phyloP scores from a whole-genome alignment of 768 basidiomycete species.

The Candolleomyces eurysporus region DNA sequence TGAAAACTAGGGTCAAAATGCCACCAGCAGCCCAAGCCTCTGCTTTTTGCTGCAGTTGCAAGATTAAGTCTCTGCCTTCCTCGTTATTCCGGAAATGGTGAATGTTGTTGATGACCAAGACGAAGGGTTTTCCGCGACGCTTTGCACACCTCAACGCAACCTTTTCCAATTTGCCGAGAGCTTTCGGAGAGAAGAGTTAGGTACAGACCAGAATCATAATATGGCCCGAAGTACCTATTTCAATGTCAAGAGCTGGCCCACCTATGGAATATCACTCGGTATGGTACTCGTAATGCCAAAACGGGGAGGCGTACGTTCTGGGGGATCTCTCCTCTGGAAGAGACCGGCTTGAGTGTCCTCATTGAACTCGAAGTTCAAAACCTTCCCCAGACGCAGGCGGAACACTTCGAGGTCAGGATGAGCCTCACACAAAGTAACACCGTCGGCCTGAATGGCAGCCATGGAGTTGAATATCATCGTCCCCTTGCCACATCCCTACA shows the following conservation, averaged over 20 bases:
- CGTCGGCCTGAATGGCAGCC: slow-evolving; percentile 64
- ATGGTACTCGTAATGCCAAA: background rate
- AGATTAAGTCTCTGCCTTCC: slow-evolving; percentile 66
- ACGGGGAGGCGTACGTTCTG: slow-evolving; percentile 51
- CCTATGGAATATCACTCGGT: background rate
- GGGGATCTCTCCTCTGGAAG: slow-evolving; percentile 80
- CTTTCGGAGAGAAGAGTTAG: slow-evolving; percentile 19
- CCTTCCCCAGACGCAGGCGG: slow-evolving; percentile 79
- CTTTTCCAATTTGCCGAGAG: slow-evolving; percentile 81
- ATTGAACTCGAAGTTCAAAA: slow-evolving; percentile 82
- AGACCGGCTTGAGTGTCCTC: slow-evolving; percentile 79
- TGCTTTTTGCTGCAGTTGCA: slow-evolving; percentile 83
- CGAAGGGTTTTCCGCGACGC: slow-evolving; percentile 62
- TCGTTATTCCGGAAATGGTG: slow-evolving; percentile 77
- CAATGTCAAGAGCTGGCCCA: slow-evolving; percentile 78
- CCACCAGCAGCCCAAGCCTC: slow-evolving; percentile 84
- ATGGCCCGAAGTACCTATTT: slow-evolving; percentile 35
- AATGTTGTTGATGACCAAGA: slow-evolving; percentile 80
- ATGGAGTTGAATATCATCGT: slow-evolving; percentile 85
- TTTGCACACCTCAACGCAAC: slow-evolving; percentile 68
- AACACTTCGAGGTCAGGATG: slow-evolving; percentile 89
- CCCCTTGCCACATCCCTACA: slow-evolving; percentile 75
- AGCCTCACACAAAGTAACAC: slow-evolving; percentile 76
- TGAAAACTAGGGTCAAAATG: slow-evolving; percentile 77
- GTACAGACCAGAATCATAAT: no score